A percentile compares a stretch with the other conserved stretches of the same genome.
Conservation (phyloP, 305 asterid genomes). For the Rubia balearica region DNA sequence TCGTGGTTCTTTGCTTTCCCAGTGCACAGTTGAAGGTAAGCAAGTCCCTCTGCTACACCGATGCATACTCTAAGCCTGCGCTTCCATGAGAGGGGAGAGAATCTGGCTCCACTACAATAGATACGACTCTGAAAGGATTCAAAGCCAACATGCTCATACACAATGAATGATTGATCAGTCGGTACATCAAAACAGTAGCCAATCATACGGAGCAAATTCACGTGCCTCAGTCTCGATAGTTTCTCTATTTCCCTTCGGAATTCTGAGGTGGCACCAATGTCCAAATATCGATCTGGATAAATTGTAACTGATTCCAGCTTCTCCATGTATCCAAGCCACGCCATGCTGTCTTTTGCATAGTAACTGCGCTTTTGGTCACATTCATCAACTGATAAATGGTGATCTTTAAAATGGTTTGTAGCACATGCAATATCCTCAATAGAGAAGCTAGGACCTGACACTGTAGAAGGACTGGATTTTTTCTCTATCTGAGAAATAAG, state of each 20-base stretch:
- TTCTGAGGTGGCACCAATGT: neutral
- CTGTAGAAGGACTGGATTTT: neutral
- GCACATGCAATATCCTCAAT: conserved; percentile 35
- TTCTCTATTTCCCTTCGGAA: neutral
- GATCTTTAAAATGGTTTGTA: conserved; percentile 28
- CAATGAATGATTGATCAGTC: conserved; percentile 9
- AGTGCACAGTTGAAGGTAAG: neutral
- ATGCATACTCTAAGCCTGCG: conserved; percentile 1
- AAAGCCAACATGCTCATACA: neutral
- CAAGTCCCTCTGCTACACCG: conserved; percentile 9
- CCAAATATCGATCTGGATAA: neutral
- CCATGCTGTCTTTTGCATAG: conserved; percentile 28
- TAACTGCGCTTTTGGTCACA: too few relatives aligned
- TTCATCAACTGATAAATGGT: conserved; percentile 29
- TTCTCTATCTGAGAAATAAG: too few relatives aligned
- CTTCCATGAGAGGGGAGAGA: neutral
- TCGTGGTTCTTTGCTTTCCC: neutral
- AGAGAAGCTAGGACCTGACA: conserved; percentile 24
- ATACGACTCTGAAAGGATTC: neutral
- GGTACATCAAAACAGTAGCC: conserved; percentile 27
- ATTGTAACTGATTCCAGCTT: neutral
- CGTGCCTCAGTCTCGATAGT: conserved; percentile 7
- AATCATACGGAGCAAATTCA: conserved; percentile 2
- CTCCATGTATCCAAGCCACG: conserved; percentile 26
- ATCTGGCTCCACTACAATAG: neutral